Evolutionary conservation across 2,329 filamentous ascomycete genomes (phyloP), one percentile per base, ranked within the genome.

Genomic region (Aspergillus clavatus): DNA sequence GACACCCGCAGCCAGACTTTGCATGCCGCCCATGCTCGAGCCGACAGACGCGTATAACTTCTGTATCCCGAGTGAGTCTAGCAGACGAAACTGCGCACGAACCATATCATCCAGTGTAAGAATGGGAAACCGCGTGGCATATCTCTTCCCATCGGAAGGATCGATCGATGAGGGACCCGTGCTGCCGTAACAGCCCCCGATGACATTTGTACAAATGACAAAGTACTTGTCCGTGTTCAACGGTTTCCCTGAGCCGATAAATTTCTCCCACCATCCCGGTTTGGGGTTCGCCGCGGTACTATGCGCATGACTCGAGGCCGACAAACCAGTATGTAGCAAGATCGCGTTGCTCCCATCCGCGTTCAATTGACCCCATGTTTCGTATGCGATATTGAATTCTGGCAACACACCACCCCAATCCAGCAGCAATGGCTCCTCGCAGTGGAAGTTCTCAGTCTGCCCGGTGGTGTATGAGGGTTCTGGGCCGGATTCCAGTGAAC

Each of bases 21-120:
- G 91, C 93, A 98, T 98, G 43, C 93, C 93, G 42, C 93, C 93
- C 93, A 98, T 98, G 67, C 89, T 95, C 5, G 88, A 89, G 11
- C 93, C 93, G 16, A 98, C 91, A 47, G 88, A 95, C 14, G 93
- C 93, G 66, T 95, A 88, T 7, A 98, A 77, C 60, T 82, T 87
- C 19, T 80, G 63, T 37, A 98, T 84, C 5, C 83, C 83, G 22
- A 98, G 74, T 4, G 74, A 69, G 65, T 97, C 90, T 10, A 98
- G 77, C 23, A 98, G 78, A 35, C 87, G 78, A 72, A 97, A 96
- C 66, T 98, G 93, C 4, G 90, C 91, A 43, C 90, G 82, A 23
- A 97, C 93, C 93, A 98, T 98, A 67, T 98, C 93, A 57, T 95
- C 83, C 74, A 98, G 84, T 0, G 93, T 98, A 45, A 98, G 71